Base-by-base conservation (phyloP, 257 asterid genomes). In the Gentiana macrophylla region DNA sequence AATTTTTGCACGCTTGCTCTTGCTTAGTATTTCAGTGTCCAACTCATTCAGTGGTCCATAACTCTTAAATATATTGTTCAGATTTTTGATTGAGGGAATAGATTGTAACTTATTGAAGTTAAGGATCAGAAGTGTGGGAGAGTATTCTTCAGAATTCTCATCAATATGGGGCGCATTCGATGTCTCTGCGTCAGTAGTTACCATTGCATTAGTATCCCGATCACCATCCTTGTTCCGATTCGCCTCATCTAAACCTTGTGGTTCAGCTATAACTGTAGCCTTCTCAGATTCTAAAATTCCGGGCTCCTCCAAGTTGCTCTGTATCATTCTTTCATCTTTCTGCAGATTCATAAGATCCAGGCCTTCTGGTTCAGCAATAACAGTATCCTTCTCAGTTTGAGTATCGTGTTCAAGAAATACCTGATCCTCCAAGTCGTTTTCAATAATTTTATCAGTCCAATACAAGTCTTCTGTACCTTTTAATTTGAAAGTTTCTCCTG, bases 401-500 rank as follows among this genome's bases (percentile, higher is more conserved):
- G 32, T 59, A 62, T 66, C 51, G 32, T 75, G 64, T 57, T 63
- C 71, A 61, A 65, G 65, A 50, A 72, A 37, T 41, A 64, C 70
- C 37, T 24, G 83, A 54, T 74, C 82, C 51, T 63, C 80, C 24
- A 70, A 62, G 65, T 66, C 48, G 56, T 60, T 52, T 57, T 76
- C 72, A 41, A 80, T 80, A 44, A 73, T 67, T 70, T 80, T 74
- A 63, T 81, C 90, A 1, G 86, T 79, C 94, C 94, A 86, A 70
- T 77, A 81, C 0, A 83, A 70, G 73, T 81, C 90, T 51, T 79
- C 67, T 3, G 58, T 60, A 59, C 86, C 86, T 55, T 59, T 71
- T 61, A 41, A 12, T 49, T 52, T 79, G 64, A 48, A 41, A 24
- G 63, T 52, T 63, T 67, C 73, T 44, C 59, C 41, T 59, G 64